Conservation (phyloP, 352 stramenopile species). For the Phytophthora quininea region DNA sequence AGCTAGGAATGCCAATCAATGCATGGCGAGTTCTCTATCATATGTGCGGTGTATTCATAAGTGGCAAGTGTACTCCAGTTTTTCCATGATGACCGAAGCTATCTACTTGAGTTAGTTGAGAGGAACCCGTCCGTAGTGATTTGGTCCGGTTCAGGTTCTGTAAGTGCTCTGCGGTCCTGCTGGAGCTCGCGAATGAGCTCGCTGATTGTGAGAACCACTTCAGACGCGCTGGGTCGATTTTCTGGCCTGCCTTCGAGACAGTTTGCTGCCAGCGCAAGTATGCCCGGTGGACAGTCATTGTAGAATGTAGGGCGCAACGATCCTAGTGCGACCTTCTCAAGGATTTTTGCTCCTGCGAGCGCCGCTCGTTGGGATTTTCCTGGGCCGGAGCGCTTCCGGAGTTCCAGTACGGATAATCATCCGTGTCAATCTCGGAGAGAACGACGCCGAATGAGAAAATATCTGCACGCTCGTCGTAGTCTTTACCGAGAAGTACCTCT, state of each 20-base stretch:
- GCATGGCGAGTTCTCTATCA: not conserved
- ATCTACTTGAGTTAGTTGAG: constrained; percentile 17
- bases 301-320: constrained; percentile 54
- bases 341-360: constrained; percentile 49
- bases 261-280: constrained; percentile 45
- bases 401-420: constrained; percentile 56
- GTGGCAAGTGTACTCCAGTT: constrained; percentile 17
- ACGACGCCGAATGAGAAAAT: constrained; percentile 58
- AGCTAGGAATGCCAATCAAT: not conserved
- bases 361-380: constrained; percentile 33
- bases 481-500: constrained; percentile 42
- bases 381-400: constrained; percentile 34
- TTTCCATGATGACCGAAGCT: constrained; percentile 1
- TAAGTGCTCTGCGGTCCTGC: constrained; percentile 13
- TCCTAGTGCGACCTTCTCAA: constrained; percentile 44
- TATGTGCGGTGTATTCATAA: not conserved
- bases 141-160: constrained; percentile 31
- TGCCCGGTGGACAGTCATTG: constrained; percentile 48
- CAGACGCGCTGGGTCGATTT: constrained; percentile 43
- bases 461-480: constrained; percentile 54
- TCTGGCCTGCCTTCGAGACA: constrained; percentile 54
- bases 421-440: constrained; percentile 56
- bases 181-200: constrained; percentile 38
- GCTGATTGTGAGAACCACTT: constrained; percentile 47
- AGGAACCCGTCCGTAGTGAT: constrained; percentile 38